Conservation (phyloP, 768 basidiomycete species). For the Mycena venus region DNA sequence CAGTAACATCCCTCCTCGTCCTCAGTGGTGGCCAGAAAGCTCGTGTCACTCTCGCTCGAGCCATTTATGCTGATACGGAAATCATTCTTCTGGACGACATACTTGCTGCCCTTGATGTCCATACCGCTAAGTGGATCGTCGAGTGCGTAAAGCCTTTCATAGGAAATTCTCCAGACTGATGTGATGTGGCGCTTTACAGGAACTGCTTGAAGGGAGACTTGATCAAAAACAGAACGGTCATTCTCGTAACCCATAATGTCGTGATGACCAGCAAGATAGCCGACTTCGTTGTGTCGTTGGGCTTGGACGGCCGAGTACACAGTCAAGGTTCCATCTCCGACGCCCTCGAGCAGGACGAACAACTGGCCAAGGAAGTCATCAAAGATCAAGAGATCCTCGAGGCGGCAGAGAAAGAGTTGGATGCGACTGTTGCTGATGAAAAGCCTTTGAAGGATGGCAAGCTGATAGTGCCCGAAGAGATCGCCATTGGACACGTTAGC, state of each 20-base stretch:
- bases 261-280: conserved; percentile 67
- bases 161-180: not conserved
- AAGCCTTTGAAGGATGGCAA: conserved; percentile 58
- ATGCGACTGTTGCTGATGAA: conserved; percentile 30
- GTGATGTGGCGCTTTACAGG: not conserved
- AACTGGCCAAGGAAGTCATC: conserved; percentile 45
- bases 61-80: conserved; percentile 63
- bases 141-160: conserved; percentile 39
- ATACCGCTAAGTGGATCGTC: conserved; percentile 88
- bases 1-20: too few species aligned
- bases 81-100: conserved; percentile 84
- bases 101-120: conserved; percentile 75
- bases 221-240: conserved; percentile 80
- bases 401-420: conserved; percentile 43
- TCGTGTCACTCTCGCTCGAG: conserved; percentile 61
- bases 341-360: conserved; percentile 57
- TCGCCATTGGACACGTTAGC: conserved; percentile 68
- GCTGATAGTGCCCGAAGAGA: conserved; percentile 74
- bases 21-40: conserved; percentile 63
- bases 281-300: conserved; percentile 68
- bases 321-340: conserved; percentile 65
- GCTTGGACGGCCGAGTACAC: conserved; percentile 65
- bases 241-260: conserved; percentile 72
- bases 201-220: conserved; percentile 89
- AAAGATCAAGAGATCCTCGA: conserved; percentile 47